Evolutionary conservation across 495 filamentous ascomycete species (phyloP).

Genomic region (Evernia prunastri): DNA sequence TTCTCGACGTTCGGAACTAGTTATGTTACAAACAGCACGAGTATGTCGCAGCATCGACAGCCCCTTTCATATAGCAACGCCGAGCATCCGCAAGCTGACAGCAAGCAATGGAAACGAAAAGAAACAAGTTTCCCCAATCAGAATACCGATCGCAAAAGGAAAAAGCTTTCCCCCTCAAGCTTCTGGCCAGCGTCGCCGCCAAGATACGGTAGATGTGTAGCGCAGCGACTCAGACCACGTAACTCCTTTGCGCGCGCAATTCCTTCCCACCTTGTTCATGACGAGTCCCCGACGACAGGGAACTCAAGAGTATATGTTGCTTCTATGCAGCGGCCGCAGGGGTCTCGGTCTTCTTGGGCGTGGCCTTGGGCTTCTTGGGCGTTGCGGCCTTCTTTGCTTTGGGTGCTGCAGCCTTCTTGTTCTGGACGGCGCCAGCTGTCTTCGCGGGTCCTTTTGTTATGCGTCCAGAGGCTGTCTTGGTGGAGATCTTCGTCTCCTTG

Average conservation of each 20-base stretch:
- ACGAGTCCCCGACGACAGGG: background rate
- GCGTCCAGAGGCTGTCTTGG: conserved; percentile 87
- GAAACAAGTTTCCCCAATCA: too few species aligned
- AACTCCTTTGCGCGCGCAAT: background rate
- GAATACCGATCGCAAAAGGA: background rate
- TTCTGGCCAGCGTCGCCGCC: background rate
- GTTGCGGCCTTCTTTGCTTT: conserved; percentile 19
- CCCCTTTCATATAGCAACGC: background rate
- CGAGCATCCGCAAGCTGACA: background rate
- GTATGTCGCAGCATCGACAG: background rate
- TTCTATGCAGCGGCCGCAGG: conserved; percentile 14
- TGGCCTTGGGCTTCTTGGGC: background rate
- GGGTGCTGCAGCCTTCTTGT: conserved; percentile 51
- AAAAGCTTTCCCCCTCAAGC: background rate
- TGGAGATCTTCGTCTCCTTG: conserved; percentile 65
- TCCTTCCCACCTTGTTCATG: background rate
- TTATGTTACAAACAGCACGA: background rate
- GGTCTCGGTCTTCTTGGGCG: conserved; percentile 17
- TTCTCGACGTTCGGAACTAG: background rate
- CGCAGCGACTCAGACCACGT: background rate
- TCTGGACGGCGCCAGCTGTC: conserved; percentile 49
- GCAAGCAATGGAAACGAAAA: background rate
- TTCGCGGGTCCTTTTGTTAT: conserved; percentile 67
- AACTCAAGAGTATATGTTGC: background rate
- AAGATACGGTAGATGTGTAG: background rate